phyloP scores from a whole-genome alignment of 139 green algal genomes.

The Microglena sp. region DNA sequence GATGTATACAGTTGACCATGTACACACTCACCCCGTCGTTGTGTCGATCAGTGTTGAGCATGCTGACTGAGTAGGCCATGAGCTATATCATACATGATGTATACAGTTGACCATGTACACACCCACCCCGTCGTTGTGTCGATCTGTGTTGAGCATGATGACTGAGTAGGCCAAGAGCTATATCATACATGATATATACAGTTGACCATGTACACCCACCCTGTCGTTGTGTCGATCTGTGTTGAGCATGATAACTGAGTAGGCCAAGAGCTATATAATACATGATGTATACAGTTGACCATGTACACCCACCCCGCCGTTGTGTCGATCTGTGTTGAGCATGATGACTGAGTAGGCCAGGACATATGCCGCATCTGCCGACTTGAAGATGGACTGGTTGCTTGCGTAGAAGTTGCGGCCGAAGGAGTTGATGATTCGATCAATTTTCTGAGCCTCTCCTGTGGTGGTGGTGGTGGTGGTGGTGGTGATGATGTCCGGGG shows the following conservation, averaged over 20 bases:
- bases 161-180: constrained; percentile 96
- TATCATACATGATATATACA: too few species aligned
- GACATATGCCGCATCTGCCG: constrained; percentile 73
- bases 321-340: constrained; percentile 98
- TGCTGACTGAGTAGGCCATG: constrained; percentile 92
- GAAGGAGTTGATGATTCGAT: constrained; percentile 73
- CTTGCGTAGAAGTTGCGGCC: constrained; percentile 13
- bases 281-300: too few species aligned
- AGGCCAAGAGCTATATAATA: too few species aligned
- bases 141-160: constrained; percentile 99
- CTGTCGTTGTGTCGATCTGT: constrained; percentile 90
- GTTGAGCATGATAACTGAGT: constrained; percentile 98
- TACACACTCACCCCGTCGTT: constrained; percentile 50
- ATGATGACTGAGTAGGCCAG: constrained; percentile 97
- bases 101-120: too few species aligned
- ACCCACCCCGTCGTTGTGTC: constrained; percentile 69
- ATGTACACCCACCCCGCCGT: constrained; percentile 38
- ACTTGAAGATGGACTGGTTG: constrained; percentile 30
- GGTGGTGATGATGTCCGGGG: too few species aligned
- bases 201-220: too few species aligned
- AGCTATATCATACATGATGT: too few species aligned
- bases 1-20: too few species aligned
- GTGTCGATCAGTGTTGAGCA: constrained; percentile 98
- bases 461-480: too few species aligned
- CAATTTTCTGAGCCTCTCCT: constrained; percentile 98